Evolutionary conservation across 257 asterid genomes (phyloP), one percentile per base, ranked within the genome.

Genomic region (Solanum sparsipilum): DNA sequence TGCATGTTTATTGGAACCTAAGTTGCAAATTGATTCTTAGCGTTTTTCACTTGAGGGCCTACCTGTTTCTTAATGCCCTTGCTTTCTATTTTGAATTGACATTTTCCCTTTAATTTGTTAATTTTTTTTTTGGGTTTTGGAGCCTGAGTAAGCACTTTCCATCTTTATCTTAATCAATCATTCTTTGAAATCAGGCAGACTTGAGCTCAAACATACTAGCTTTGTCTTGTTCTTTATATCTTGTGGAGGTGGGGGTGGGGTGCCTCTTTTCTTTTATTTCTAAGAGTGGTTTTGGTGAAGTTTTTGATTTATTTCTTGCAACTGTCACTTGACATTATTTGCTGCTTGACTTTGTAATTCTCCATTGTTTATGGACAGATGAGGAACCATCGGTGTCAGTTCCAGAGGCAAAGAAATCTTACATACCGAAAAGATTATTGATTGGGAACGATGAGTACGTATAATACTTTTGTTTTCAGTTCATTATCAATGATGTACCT

Each of bases 371-470:
- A 83, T 84, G 74, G 63, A 93, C 95, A 89, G 96, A 95, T 83
- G 93, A 93, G 82, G 94, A 91, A 89, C 83, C 93, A 58, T 89
- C 93, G 29, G 76, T 89, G 82, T 89, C 91, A 21, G 92, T 65
- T 81, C 88, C 78, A 81, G 91, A 87, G 35, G 86, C 89, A 41
- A 93, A 92, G 90, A 92, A 90, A 92, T 90, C 93, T 79, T 96
- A 90, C 90, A 89, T 95, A 72, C 99, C 99, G 79, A 95, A 92
- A 89, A 95, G 98, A 93, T 89, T 96, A 71, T 90, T 93, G 72
- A 93, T 97, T 87, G 98, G 97, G 89, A 95, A 92, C 86, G 96
- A 96, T 85, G 97, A 96, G 99, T 97, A 93, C 91, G 99, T 94
- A 87, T 88, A 83, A 68, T 82, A 67, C 63, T 79, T 58, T 85